phyloP scores from a whole-genome alignment of 1,284 basidiomycete species.

The Cutaneotrichosporon cyanovorans region DNA sequence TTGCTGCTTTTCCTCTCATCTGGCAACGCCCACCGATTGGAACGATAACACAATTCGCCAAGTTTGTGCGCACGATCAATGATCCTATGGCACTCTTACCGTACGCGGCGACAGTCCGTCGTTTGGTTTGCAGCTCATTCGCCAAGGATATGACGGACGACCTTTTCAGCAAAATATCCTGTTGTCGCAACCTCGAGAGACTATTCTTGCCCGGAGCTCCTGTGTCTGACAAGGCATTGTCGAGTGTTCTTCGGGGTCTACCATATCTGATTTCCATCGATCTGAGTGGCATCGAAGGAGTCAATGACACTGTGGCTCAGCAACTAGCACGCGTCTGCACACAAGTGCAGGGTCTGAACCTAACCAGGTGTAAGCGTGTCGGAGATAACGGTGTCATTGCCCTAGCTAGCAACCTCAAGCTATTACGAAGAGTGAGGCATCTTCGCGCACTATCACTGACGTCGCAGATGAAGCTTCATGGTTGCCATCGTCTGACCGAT shows the following conservation, averaged over 20 bases:
- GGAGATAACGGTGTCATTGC: conserved; percentile 70
- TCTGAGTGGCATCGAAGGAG: conserved; percentile 64
- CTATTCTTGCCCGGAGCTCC: conserved; percentile 83
- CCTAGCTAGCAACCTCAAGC: conserved; percentile 65
- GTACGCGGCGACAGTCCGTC: conserved; percentile 79
- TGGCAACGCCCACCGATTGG: conserved; percentile 84
- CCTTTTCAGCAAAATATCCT: conserved; percentile 63
- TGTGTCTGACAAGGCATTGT: conserved; percentile 63
- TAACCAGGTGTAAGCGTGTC: conserved; percentile 74
- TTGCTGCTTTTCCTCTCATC: conserved; percentile 86
- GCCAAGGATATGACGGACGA: conserved; percentile 68
- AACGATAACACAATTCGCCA: conserved; percentile 50
- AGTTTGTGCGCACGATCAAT: conserved; percentile 26
- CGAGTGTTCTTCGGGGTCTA: conserved; percentile 61
- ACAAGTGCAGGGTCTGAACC: conserved; percentile 85
- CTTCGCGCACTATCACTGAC: not conserved
- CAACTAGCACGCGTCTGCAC: conserved; percentile 64
- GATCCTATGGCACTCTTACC: conserved; percentile 62
- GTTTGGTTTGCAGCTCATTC: conserved; percentile 80
- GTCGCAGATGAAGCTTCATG: conserved; percentile 71
- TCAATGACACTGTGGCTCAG: conserved; percentile 63
- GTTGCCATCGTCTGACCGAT: conserved; percentile 70
- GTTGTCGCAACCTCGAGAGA: conserved; percentile 79
- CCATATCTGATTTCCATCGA: conserved; percentile 81
- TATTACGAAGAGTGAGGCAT: conserved; percentile 56